Percentiles rank a stretch among this genome's conserved stretches.
These are phyloP conservation scores for Colletotrichum sp. DNA, from an alignment of 2,329 filamentous ascomycete genomes.

Conservation along the genomic window DNA sequence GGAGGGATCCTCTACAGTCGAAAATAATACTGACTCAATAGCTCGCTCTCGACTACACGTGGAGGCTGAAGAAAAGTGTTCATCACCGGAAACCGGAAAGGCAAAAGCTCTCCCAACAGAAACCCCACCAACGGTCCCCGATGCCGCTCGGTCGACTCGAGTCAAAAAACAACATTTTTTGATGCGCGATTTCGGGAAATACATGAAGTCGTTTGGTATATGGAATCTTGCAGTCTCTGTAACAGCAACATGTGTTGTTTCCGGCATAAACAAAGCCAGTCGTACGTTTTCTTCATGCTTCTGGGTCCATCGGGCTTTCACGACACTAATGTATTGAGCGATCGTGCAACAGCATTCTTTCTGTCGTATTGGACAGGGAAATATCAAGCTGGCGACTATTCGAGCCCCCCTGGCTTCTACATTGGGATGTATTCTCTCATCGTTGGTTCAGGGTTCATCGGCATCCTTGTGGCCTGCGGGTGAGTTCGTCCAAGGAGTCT, in stretches of 20 bases:
- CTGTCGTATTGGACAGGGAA: neutral
- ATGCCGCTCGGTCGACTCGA: neutral
- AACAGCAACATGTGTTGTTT: neutral
- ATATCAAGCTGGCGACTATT: neutral
- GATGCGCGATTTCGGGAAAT: neutral
- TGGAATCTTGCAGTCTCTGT: neutral
- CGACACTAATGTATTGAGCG: neutral
- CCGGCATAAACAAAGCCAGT: neutral
- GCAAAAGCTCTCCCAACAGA: neutral
- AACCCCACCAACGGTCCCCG: neutral
- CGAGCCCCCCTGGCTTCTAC: neutral
- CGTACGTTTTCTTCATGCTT: neutral
- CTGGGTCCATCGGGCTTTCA: neutral
- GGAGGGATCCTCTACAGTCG: neutral
- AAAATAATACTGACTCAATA: neutral
- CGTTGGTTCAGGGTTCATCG: neutral
- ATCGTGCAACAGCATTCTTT: neutral
- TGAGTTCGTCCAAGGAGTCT: neutral
- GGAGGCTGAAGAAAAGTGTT: neutral
- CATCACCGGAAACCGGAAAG: neutral
- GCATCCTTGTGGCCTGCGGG: neutral
- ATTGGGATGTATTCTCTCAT: neutral
- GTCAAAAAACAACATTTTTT: neutral
- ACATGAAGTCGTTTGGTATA: neutral
- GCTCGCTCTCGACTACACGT: rapidly evolving